Conservation (phyloP, 2,329 filamentous ascomycete species). For the Davidsoniella australis region DNA sequence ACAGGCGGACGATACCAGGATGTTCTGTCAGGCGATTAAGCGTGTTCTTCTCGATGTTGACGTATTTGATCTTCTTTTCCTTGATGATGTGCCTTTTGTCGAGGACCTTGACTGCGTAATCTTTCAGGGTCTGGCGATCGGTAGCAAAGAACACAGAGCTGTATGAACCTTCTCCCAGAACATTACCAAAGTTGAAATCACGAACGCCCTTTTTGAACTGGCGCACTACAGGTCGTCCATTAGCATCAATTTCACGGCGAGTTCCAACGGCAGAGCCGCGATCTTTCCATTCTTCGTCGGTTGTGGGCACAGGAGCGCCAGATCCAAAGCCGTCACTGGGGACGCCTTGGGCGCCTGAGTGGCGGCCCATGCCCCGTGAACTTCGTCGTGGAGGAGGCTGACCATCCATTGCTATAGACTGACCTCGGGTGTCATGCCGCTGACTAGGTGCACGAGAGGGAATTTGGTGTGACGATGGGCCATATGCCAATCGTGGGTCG, state of each 20-base stretch:
- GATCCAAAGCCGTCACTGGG: conserved; percentile 19
- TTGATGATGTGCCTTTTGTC: conserved; percentile 99
- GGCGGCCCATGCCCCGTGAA: conserved; percentile 52
- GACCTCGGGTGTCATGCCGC: conserved; percentile 1
- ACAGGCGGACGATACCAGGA: conserved; percentile 86
- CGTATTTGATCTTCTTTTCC: conserved; percentile 99
- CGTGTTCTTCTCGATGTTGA: conserved; percentile 98
- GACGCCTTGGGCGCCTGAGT: conserved; percentile 25
- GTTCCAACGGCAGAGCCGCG: conserved; percentile 75
- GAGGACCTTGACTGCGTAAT: conserved; percentile 95
- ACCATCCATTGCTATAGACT: conserved; percentile 1
- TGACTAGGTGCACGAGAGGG: conserved; percentile 10
- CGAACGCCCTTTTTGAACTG: conserved; percentile 93
- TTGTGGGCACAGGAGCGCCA: conserved; percentile 30
- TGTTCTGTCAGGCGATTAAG: conserved; percentile 91
- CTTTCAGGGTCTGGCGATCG: conserved; percentile 81
- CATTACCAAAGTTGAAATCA: conserved; percentile 84
- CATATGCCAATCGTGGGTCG: conserved; percentile 24
- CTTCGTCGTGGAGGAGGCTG: conserved; percentile 28
- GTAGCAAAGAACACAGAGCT: conserved; percentile 88
- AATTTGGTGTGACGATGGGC: conserved; percentile 5
- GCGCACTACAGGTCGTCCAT: conserved; percentile 63
- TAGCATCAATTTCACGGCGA: conserved; percentile 68
- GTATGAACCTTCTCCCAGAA: conserved; percentile 91
- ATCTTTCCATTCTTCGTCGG: conserved; percentile 91